Evolutionary conservation across 768 basidiomycete species (phyloP), one percentile per base, ranked within the genome.

Genomic region (Psilocybe sp.): DNA sequence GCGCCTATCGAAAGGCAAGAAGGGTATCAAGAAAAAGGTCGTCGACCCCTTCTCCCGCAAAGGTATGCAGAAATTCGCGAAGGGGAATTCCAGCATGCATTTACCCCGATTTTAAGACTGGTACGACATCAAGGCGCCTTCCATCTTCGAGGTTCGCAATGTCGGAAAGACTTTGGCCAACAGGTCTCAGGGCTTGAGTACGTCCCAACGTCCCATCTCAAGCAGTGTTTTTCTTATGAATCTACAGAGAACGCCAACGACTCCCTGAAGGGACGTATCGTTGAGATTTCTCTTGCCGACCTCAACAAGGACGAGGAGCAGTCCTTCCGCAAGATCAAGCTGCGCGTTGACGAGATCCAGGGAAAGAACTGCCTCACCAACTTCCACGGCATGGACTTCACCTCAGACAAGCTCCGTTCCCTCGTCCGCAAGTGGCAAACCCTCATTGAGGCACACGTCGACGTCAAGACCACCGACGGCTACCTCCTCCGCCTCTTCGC

Each of bases 331-430:
- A 98, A 99, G 84, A 95, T 99, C 71, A 94, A 95, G 78, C 85
- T 99, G 71, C 91, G 94, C 66, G 82, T 98, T 65, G 95, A 98
- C 68, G 92, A 94, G 65, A 79, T 92, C 52, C 89, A 97, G 76
- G 97, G 97, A 77, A 96, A 95, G 81, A 97, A 93, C 81, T 97
- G 94, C 80, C 82, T 98, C 49, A 98, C 97, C 70, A 96, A 95
- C 75, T 99, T 99, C 91, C 90, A 96, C 74, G 97, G 97, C 70
- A 98, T 99, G 96, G 92, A 96, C 78, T 98, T 99, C 78, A 98
- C 97, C 55, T 97, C 96, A 51, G 97, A 99, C 85, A 98, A 98
- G 76, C 87, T 98, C 59, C 94, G 97, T 50, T 98, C 97, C 44
- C 94, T 99, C 66, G 97, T 99, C 62, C 92, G 96, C 71, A 99